Percentiles rank a stretch among this genome's conserved stretches.
phyloP scores from a whole-genome alignment of 768 basidiomycete genomes.

The Tephrocybe rancida region DNA sequence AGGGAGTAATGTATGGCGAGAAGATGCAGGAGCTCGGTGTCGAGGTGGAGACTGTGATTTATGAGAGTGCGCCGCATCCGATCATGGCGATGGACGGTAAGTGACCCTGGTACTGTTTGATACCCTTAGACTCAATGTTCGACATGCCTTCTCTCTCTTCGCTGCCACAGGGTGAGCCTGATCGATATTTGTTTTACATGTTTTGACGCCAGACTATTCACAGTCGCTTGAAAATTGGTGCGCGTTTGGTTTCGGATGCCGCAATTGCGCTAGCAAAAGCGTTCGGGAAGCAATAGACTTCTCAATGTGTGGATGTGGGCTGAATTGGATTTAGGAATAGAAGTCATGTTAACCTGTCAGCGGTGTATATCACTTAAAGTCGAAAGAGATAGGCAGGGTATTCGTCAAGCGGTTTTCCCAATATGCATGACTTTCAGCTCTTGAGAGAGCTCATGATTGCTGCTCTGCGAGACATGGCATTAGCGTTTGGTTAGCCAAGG shows the following conservation, averaged over 20 bases:
- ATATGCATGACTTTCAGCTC: conserved; percentile 10
- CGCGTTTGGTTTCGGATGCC: conserved; percentile 15
- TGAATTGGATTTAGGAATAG: no score
- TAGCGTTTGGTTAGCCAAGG: not conserved
- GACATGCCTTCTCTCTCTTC: not conserved
- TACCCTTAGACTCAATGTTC: not conserved
- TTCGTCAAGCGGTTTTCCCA: not conserved
- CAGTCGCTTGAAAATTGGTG: conserved; percentile 12
- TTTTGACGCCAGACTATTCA: not conserved
- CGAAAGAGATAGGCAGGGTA: no score
- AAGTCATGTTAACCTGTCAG: no score
- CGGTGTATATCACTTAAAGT: no score
- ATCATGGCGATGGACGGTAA: conserved; percentile 76
- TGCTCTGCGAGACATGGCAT: not conserved
- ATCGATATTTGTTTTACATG: no score
- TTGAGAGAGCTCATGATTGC: not conserved
- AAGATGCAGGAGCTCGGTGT: conserved; percentile 57
- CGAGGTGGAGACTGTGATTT: conserved; percentile 54
- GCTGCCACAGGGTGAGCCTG: not conserved
- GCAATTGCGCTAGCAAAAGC: conserved; percentile 7
- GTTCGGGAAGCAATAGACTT: not conserved
- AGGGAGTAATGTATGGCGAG: conserved; percentile 65
- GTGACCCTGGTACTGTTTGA: conserved; percentile 20
- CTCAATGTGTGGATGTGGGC: not conserved
- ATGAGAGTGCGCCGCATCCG: conserved; percentile 69